phyloP scores from a whole-genome alignment of 139 green algal genomes.

The Chlamydomonas eustigma region DNA sequence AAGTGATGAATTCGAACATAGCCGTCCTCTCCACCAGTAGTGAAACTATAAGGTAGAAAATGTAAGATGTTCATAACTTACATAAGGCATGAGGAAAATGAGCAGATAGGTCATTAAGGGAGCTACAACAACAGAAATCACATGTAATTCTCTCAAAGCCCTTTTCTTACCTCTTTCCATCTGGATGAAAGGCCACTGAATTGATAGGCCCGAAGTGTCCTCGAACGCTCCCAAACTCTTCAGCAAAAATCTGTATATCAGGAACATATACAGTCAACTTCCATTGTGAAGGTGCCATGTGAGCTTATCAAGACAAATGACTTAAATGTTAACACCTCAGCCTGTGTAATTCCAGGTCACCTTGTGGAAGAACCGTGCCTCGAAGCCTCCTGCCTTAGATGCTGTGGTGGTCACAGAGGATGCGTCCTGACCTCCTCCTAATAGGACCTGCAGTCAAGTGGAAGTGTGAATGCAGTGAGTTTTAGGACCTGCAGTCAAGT shows the following conservation, averaged over 20 bases:
- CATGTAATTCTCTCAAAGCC: too few species aligned
- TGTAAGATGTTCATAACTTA: too few species aligned
- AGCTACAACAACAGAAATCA: too few species aligned
- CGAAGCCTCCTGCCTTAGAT: conserved; percentile 85
- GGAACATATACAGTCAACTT: not conserved
- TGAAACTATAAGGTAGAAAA: conserved; percentile 53
- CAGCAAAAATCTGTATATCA: conserved; percentile 74
- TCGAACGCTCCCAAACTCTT: conserved; percentile 94
- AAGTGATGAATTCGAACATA: conserved; percentile 98
- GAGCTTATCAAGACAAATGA: not conserved
- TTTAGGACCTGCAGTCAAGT: too few species aligned
- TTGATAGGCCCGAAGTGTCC: conserved; percentile 99
- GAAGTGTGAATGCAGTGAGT: too few species aligned
- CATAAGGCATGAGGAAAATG: too few species aligned
- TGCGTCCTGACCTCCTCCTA: conserved; percentile 91
- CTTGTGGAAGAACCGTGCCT: conserved; percentile 97
- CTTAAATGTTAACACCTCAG: not conserved
- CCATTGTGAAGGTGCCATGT: not conserved
- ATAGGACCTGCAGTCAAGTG: conserved; percentile 59
- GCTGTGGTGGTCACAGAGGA: conserved; percentile 31
- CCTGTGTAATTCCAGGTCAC: conserved; percentile 27
- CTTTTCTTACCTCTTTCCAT: conserved; percentile 71
- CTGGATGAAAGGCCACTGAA: conserved; percentile 84
- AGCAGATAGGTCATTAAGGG: too few species aligned
- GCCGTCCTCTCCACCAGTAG: conserved; percentile 88